A percentile compares a stretch with the other conserved stretches of the same genome.
These are phyloP conservation scores for Helotiales sp. DNA, from an alignment of 2,329 filamentous ascomycete species.

Conservation along the genomic window DNA sequence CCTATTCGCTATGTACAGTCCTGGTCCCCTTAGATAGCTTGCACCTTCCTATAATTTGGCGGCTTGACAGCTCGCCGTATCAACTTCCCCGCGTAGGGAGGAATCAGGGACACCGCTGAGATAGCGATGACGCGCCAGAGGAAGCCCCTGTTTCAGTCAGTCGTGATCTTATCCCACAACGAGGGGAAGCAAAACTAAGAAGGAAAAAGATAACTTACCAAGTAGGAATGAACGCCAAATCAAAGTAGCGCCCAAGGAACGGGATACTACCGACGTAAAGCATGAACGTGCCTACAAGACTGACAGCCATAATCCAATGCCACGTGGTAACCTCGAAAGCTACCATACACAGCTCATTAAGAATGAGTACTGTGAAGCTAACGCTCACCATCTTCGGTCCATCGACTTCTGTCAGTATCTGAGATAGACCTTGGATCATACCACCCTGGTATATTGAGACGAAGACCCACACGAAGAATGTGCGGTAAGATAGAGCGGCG, in stretches of 20 bases:
- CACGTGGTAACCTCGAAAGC: slow-evolving; percentile 95
- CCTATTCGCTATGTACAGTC: neutral
- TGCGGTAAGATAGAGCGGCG: slow-evolving; percentile 83
- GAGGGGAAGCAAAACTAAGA: neutral
- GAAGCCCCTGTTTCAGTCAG: slow-evolving; percentile 61
- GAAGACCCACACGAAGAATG: slow-evolving; percentile 95
- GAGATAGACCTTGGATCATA: slow-evolving; percentile 91
- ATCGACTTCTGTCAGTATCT: slow-evolving; percentile 80
- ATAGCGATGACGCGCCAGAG: slow-evolving; percentile 86
- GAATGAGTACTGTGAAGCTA: slow-evolving; percentile 84
- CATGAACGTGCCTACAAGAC: slow-evolving; percentile 77
- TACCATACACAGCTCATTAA: slow-evolving; percentile 97
- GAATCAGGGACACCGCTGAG: slow-evolving; percentile 75
- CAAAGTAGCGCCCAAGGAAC: slow-evolving; percentile 87
- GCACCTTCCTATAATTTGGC: slow-evolving; percentile 92
- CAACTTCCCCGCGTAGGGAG: slow-evolving; percentile 84
- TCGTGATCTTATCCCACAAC: neutral
- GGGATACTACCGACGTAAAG: slow-evolving; percentile 83
- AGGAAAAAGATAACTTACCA: slow-evolving; percentile 45
- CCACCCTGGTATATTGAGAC: slow-evolving; percentile 94
- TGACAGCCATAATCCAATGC: slow-evolving; percentile 89
- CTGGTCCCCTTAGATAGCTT: slow-evolving; percentile 60
- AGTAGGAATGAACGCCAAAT: slow-evolving; percentile 75
- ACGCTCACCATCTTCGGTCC: slow-evolving; percentile 80
- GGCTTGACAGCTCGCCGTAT: slow-evolving; percentile 84